Base-by-base conservation (phyloP, 805 yeast genomes). In the Candida adriatica region DNA sequence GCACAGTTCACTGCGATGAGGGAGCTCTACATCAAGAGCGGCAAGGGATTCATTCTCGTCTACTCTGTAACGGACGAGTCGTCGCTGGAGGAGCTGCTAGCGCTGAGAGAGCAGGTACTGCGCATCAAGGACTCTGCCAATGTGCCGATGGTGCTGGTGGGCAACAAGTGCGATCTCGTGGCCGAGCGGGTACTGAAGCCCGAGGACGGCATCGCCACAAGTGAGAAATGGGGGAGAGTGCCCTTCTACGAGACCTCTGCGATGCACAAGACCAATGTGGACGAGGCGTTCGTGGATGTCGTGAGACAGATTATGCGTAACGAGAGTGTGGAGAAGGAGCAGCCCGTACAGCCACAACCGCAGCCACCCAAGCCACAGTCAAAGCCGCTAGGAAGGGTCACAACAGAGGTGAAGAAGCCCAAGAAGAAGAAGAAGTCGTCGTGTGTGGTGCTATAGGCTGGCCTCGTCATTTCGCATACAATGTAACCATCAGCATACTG, bases 1-100 rank as follows among this genome's bases (percentile, higher is more conserved):
- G 95, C 95, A 15, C 96, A 88, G 59, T 90, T 86, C 63, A 84
- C 95, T 1, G 95, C 96, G 8, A 86, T 90, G 95, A 64, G 96
- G 43, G 96, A 88, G 52, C 58, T 83, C 29, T 83, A 83, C 53
- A 83, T 83, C 51, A 84, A 85, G 45, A 78, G 86, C 29, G 95
- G 96, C 8, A 83, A 81, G 50, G 96, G 96, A 5, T 90, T 90
- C 51, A 56, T 92, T 30, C 66, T 90, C 31, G 95, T 86, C 2
- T 90, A 90, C 56, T 75, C 88, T 20, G 81, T 87, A 42, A 83
- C 86, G 28, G 83, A 83, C 40, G 70, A 77, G 43, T 70, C 74
- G 43, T 79, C 96, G 4, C 62, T 88, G 38, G 70, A 79, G 40
- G 96, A 87, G 57, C 63, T 90, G 40, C 59, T 79, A 48, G 82